Evolutionary conservation across 139 green algal genomes (phyloP), one percentile per base, ranked within the genome.

Genomic region (Edaphochlamys debaryana): DNA sequence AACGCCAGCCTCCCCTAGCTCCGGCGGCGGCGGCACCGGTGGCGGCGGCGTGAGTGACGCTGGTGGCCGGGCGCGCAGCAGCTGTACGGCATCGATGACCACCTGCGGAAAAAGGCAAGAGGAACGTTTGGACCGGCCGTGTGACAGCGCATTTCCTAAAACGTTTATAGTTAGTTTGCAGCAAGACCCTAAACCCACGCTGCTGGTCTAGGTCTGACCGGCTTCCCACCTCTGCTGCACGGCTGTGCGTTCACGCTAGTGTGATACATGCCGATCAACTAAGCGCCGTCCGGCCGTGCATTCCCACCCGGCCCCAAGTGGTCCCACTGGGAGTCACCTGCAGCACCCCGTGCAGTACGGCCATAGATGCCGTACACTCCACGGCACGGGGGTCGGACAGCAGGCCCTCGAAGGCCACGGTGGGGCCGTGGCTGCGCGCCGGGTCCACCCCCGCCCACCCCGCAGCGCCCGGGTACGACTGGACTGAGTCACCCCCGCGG

Each of bases 31-130:
- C 40, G 75, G 75, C 41, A 71, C 60, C 40, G 75, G 75, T 19
- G 75, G 60, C 30, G 75, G 75, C 20, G 75, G 75, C 1, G 40
- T 9, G 7, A 81, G 75, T 19, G 75, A 72, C 60, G 60, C 27
- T 2, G 75, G 22, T 0, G 75, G 75, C 25, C 75, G 60, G 15
- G 8, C 25, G 29, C 75, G 75, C 41, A 81, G 58, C 60, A 81
- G 75, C 60, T 81, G 75, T n/a, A 81, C 30, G 0, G 75, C 75
- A 22, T 62, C 75, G 3, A 81, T n/a, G 30, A 81, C 75, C 30
- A 81, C 34, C n/a, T n/a, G n/a, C n/a, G n/a, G n/a, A n/a, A n/a
- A n/a, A n/a, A n/a, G n/a, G n/a, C n/a, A n/a, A n/a, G n/a, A n/a
- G n/a, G n/a, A n/a, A n/a, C n/a, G n/a, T n/a, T n/a, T n/a, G n/a